A percentile compares a stretch with the other conserved stretches of the same genome.
These are phyloP conservation scores for Styphnolobium japonicum DNA, from an alignment of 306 rosid species.

Conservation along the genomic window DNA sequence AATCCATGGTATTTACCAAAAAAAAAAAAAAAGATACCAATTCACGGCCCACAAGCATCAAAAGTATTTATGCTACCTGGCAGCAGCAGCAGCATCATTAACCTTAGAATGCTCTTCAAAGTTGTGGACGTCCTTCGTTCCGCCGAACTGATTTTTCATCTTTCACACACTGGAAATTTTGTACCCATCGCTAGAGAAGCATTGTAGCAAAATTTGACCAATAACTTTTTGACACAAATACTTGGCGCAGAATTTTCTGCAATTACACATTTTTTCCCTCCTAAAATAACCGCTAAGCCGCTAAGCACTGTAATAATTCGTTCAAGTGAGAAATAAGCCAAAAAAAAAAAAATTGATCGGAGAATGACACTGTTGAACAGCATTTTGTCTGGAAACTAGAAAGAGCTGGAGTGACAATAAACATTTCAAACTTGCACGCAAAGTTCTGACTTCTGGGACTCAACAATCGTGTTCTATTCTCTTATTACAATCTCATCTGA, in stretches of 20 bases:
- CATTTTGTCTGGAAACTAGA: conserved; percentile 32
- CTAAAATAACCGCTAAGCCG: neutral
- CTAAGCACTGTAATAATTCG: neutral
- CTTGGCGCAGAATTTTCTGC: neutral
- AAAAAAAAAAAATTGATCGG: neutral
- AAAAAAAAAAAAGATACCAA: too few relatives aligned
- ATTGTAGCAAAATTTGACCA: too few relatives aligned
- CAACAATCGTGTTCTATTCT: neutral
- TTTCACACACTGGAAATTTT: neutral
- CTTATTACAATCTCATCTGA: neutral
- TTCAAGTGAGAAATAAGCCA: neutral
- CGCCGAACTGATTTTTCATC: neutral
- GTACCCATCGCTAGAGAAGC: too few relatives aligned
- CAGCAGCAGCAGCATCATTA: neutral
- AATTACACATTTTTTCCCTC: neutral
- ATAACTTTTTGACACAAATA: neutral
- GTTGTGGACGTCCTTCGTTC: conserved; percentile 32
- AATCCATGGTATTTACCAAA: too few relatives aligned
- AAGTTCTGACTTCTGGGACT: conserved; percentile 24
- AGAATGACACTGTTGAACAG: conserved; percentile 19
- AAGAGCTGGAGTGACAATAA: neutral
- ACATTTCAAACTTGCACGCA: conserved; percentile 55
- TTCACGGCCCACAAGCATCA: neutral
- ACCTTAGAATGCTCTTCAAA: conserved; percentile 5
- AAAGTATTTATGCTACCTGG: conserved; percentile 11